Percentiles rank a stretch among this genome's conserved stretches.
These are phyloP conservation scores for Groenewaldozyma auringiensis DNA, from an alignment of 1,139 yeast species.

Conservation along the genomic window DNA sequence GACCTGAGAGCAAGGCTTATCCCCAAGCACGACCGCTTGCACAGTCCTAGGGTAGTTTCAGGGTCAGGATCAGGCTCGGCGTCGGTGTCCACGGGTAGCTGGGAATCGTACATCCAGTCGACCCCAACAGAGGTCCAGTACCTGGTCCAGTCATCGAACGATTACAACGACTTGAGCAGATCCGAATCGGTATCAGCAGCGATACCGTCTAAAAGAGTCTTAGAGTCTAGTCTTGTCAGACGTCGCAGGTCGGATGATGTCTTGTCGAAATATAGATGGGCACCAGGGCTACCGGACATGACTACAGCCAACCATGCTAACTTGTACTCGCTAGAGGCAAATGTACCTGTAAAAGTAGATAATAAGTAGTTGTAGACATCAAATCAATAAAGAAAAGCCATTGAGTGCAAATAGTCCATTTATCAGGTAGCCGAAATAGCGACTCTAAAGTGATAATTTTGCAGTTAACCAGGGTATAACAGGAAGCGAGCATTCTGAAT, in stretches of 20 bases:
- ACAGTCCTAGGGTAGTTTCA: neutral
- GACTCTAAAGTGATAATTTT: too few species aligned
- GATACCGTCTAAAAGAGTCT: neutral
- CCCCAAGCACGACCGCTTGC: neutral
- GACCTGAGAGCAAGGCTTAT: conserved; percentile 36
- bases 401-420: too few species aligned
- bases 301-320: neutral
- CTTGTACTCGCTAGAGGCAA: neutral
- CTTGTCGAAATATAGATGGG: neutral
- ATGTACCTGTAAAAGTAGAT: neutral
- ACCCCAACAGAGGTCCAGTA: neutral
- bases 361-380: too few species aligned
- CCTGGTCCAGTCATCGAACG: neutral
- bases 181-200: neutral
- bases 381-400: too few species aligned
- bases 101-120: neutral
- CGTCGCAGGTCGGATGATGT: neutral
- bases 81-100: neutral
- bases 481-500: too few species aligned
- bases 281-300: neutral
- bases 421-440: too few species aligned
- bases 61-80: neutral
- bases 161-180: neutral
- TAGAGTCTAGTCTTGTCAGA: neutral
- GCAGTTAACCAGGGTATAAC: too few species aligned